Evolutionary conservation across 495 filamentous ascomycete species (phyloP).

Genomic region (Schizothecium vesticola): DNA sequence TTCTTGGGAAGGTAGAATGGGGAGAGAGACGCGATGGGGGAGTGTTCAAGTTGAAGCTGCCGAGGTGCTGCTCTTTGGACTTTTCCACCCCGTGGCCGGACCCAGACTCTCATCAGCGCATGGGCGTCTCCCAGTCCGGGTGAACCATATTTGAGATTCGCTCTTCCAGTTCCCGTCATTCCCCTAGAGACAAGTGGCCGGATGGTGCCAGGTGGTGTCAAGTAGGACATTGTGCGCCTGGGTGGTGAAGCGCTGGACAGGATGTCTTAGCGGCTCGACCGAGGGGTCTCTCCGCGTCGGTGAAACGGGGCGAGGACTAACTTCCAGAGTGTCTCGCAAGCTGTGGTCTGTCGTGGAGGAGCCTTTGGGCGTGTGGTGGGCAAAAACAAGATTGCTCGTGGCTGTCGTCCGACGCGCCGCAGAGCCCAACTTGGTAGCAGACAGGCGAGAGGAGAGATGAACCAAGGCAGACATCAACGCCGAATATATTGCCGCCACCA

Average conservation of each 20-base stretch:
- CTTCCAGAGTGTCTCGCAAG: background rate
- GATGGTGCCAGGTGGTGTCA: background rate
- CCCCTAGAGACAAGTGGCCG: background rate
- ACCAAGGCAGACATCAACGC: background rate
- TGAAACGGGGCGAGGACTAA: background rate
- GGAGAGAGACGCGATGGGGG: too few species aligned
- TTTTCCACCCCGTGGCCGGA: background rate
- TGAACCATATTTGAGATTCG: background rate
- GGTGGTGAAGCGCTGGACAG: background rate
- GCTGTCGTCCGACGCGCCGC: background rate
- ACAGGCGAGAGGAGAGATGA: background rate
- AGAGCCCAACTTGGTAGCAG: background rate
- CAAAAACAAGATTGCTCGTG: background rate
- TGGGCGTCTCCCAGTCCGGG: background rate
- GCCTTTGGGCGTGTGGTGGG: background rate
- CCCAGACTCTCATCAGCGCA: background rate
- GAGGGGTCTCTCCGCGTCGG: background rate
- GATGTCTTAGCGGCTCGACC: background rate
- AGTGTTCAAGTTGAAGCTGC: background rate
- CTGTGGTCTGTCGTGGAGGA: background rate
- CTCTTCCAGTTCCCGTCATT: background rate
- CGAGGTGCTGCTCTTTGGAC: background rate
- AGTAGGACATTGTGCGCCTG: background rate
- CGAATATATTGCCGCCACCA: background rate
- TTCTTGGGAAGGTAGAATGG: background rate